Evolutionary conservation across 768 basidiomycete genomes (phyloP).

Genomic region (Amanita muscaria): DNA sequence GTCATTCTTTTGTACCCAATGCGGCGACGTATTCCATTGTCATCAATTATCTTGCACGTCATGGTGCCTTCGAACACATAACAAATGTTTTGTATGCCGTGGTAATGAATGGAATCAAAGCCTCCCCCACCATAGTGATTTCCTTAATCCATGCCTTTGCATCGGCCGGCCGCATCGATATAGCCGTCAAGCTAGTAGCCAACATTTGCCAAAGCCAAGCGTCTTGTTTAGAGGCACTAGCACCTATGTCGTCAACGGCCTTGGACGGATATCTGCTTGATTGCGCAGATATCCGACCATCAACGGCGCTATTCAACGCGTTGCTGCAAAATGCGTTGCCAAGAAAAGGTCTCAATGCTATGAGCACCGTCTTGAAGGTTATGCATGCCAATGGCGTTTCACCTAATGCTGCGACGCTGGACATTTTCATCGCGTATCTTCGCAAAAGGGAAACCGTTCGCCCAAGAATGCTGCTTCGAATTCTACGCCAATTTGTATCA

Average conservation of each 20-base stretch:
- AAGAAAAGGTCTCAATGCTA: conserved; percentile 39
- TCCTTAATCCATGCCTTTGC: conserved; percentile 54
- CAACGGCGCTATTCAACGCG: conserved; percentile 51
- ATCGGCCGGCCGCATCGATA: conserved; percentile 32
- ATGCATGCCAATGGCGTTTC: conserved; percentile 45
- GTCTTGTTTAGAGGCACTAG: not conserved
- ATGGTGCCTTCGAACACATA: conserved; percentile 35
- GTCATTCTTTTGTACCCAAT: conserved; percentile 32
- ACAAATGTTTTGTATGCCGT: conserved; percentile 40
- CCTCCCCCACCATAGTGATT: conserved; percentile 38
- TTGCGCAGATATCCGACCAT: conserved; percentile 25
- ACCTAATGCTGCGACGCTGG: conserved; percentile 46
- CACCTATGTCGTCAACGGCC: conserved; percentile 6
- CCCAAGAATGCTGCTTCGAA: conserved; percentile 37
- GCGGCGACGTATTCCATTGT: conserved; percentile 55
- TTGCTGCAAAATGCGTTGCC: conserved; percentile 43
- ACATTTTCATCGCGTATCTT: conserved; percentile 47
- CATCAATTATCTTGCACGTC: conserved; percentile 44
- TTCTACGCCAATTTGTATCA: conserved; percentile 40
- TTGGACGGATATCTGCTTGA: conserved; percentile 11
- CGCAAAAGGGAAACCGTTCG: conserved; percentile 31
- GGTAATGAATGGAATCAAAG: conserved; percentile 29
- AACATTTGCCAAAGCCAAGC: conserved; percentile 29
- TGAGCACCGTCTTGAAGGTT: conserved; percentile 38
- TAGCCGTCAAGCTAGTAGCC: conserved; percentile 45